These are phyloP conservation scores for Aspergillus cejpii DNA, from an alignment of 2,329 filamentous ascomycete genomes.

Conservation along the genomic window DNA sequence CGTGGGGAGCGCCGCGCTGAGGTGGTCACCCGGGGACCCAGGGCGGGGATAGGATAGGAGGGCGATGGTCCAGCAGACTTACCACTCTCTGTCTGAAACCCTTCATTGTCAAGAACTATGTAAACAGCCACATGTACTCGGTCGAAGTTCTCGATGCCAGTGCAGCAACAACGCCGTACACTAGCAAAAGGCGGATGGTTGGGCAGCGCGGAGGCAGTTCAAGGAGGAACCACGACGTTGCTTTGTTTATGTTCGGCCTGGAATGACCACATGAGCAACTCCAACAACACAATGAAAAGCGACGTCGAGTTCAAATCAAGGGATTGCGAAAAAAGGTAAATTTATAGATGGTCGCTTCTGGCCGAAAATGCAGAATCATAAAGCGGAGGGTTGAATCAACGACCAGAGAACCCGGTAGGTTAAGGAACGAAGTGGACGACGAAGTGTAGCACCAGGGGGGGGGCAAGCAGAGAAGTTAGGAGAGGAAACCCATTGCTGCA, in stretches of 20 bases:
- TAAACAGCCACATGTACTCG: conserved; percentile 34
- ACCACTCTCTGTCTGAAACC: conserved; percentile 96
- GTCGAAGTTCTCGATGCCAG: conserved; percentile 26
- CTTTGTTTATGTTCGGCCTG: conserved; percentile 30
- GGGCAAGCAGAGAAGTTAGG: conserved; percentile 14
- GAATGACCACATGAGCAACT: conserved; percentile 26
- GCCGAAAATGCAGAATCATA: neutral
- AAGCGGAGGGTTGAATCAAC: neutral
- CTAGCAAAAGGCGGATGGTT: conserved; percentile 27
- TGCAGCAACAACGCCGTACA: conserved; percentile 33
- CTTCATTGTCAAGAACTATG: conserved; percentile 66
- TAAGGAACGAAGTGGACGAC: conserved; percentile 5
- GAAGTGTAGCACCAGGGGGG: conserved; percentile 5
- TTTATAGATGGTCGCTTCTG: neutral
- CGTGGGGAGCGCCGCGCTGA: neutral
- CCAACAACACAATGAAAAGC: conserved; percentile 11
- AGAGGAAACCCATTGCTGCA: conserved; percentile 13
- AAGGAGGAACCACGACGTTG: conserved; percentile 20
- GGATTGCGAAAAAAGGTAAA: neutral
- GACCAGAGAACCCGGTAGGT: conserved; percentile 1
- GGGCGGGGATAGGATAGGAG: conserved; percentile 19
- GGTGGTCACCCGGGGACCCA: conserved; percentile 15
- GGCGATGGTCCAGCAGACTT: conserved; percentile 43
- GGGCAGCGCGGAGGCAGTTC: conserved; percentile 18
- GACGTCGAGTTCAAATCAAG: neutral